Conservation (phyloP, 169 alveolate genomes). For the Cryptosporidium sp. region DNA sequence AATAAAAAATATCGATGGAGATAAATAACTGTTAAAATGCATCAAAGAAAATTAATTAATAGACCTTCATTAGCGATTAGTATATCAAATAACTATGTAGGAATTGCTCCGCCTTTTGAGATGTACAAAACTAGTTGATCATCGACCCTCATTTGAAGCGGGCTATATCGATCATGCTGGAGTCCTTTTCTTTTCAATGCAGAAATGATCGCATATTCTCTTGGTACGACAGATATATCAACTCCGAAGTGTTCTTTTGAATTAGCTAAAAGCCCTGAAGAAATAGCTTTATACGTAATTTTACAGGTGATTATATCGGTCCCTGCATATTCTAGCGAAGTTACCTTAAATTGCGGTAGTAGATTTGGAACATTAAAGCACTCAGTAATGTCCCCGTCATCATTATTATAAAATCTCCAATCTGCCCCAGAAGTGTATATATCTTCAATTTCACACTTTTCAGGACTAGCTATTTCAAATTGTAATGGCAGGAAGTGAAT, state of each 20-base stretch:
- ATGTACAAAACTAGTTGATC: constrained; percentile 63
- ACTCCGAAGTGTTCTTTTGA: constrained; percentile 58
- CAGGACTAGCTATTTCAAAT: constrained; percentile 29
- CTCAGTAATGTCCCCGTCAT: constrained; percentile 25
- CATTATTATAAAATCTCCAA: constrained; percentile 30
- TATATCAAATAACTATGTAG: constrained; percentile 16
- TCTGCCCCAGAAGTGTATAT: constrained; percentile 20
- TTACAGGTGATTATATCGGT: constrained; percentile 54
- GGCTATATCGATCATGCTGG: constrained; percentile 73
- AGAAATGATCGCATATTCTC: constrained; percentile 54
- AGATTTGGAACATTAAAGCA: constrained; percentile 36
- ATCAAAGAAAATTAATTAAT: not conserved
- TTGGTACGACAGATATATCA: constrained; percentile 56
- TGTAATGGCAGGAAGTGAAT: constrained; percentile 23
- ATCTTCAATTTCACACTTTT: constrained; percentile 66
- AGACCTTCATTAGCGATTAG: not conserved
- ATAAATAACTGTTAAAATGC: not conserved
- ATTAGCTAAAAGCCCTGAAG: constrained; percentile 29
- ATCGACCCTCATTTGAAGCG: constrained; percentile 62
- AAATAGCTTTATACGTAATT: constrained; percentile 37
- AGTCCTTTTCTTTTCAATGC: constrained; percentile 65
- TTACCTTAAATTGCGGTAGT: constrained; percentile 29
- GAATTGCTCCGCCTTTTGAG: constrained; percentile 73
- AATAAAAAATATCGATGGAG: not conserved
- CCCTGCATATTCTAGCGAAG: constrained; percentile 51